A percentile compares a stretch with the other conserved stretches of the same genome.
These are phyloP conservation scores for Wickerhamomyces rabaulensis DNA, from an alignment of 805 yeast species.

Conservation along the genomic window DNA sequence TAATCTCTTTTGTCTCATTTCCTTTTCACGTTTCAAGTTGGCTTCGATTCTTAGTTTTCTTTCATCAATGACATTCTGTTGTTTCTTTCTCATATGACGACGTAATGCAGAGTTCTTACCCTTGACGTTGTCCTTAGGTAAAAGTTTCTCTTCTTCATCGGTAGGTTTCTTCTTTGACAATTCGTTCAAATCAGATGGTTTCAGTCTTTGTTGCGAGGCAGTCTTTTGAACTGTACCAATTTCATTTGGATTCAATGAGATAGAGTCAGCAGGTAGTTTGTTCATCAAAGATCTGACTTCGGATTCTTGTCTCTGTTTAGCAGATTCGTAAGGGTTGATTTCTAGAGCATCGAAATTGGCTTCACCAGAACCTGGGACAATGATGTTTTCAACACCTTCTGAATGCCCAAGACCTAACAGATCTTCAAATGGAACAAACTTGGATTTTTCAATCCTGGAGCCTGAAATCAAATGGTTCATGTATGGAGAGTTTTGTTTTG, in stretches of 20 bases:
- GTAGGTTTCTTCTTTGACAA: slow-evolving; percentile 30
- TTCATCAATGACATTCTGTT: slow-evolving; percentile 80
- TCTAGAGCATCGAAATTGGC: slow-evolving; percentile 95
- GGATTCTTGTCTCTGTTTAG: slow-evolving; percentile 87
- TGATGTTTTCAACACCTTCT: slow-evolving; percentile 72
- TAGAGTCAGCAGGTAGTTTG: slow-evolving; percentile 89
- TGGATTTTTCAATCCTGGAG: slow-evolving; percentile 58
- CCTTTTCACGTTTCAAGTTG: slow-evolving; percentile 70
- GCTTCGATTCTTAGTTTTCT: slow-evolving; percentile 73
- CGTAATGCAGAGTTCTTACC: slow-evolving; percentile 83
- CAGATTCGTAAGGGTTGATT: slow-evolving; percentile 85
- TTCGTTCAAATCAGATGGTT: slow-evolving; percentile 51
- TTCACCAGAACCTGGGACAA: slow-evolving; percentile 96
- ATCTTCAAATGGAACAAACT: slow-evolving; percentile 94
- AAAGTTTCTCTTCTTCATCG: slow-evolving; percentile 39
- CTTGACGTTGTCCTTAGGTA: slow-evolving; percentile 55
- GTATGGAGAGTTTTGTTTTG: slow-evolving; percentile 77
- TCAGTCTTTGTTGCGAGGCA: slow-evolving; percentile 57
- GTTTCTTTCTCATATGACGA: slow-evolving; percentile 74
- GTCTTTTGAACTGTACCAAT: slow-evolving; percentile 81
- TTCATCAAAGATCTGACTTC: slow-evolving; percentile 84
- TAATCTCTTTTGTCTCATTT: slow-evolving; percentile 49
- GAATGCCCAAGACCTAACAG: slow-evolving; percentile 85
- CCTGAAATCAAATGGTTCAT: slow-evolving; percentile 88
- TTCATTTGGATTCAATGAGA: slow-evolving; percentile 79